Conservation (phyloP, 352 stramenopile genomes). For the Pythium myriotylum region DNA sequence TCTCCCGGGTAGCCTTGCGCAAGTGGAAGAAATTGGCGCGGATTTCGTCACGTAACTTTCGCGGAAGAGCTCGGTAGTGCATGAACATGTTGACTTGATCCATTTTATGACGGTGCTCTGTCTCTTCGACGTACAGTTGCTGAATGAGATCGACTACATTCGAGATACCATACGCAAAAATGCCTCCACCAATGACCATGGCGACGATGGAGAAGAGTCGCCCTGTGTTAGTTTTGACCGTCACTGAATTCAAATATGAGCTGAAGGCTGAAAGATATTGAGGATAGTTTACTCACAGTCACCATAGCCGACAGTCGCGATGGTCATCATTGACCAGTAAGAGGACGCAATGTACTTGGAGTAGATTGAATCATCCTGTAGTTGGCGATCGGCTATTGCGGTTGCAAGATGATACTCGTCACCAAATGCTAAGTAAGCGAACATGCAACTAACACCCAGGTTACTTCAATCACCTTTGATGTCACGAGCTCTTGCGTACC, state of each 20-base stretch:
- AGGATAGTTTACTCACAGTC: slow-evolving; percentile 46
- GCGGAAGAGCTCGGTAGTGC: slow-evolving; percentile 57
- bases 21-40: slow-evolving; percentile 81
- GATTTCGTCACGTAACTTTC: slow-evolving; percentile 74
- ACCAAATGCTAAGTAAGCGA: slow-evolving; percentile 70
- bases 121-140: slow-evolving; percentile 73
- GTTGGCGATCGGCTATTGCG: slow-evolving; percentile 39
- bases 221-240: slow-evolving; percentile 64
- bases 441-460: slow-evolving; percentile 47
- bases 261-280: not conserved
- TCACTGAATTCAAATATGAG: slow-evolving; percentile 40
- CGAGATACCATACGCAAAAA: slow-evolving; percentile 86
- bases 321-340: slow-evolving; percentile 90
- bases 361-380: slow-evolving; percentile 56
- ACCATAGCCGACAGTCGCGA: slow-evolving; percentile 80
- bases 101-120: slow-evolving; percentile 71
- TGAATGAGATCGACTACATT: slow-evolving; percentile 81
- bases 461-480: too few species aligned
- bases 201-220: slow-evolving; percentile 70
- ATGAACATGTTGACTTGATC: slow-evolving; percentile 81
- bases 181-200: slow-evolving; percentile 76
- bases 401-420: slow-evolving; percentile 50
- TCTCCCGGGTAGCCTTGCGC: slow-evolving; percentile 70
- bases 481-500: slow-evolving; percentile 21
- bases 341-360: slow-evolving; percentile 78